phyloP scores from a whole-genome alignment of 2,329 filamentous ascomycete species.

The Ampelomyces quisqualis region DNA sequence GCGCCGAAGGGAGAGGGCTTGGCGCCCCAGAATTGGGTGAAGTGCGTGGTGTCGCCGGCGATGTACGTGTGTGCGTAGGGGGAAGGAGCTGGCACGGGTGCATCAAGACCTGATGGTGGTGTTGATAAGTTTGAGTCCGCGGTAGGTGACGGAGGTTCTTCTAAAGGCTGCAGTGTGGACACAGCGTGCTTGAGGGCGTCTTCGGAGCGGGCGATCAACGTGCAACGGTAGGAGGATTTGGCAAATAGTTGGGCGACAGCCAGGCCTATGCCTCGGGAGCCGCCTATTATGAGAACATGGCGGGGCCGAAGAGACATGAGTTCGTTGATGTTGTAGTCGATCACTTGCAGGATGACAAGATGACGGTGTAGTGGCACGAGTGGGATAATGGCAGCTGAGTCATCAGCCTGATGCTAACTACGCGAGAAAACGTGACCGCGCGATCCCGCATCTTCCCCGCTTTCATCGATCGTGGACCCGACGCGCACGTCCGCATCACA shows the following conservation, averaged over 20 bases:
- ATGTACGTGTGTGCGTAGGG: slow-evolving; percentile 25
- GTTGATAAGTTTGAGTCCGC: too few species aligned
- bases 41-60: slow-evolving; percentile 25
- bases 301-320: slow-evolving; percentile 9
- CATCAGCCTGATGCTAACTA: neutral
- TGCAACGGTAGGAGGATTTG: slow-evolving; percentile 30
- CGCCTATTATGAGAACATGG: slow-evolving; percentile 43
- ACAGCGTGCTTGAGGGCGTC: slow-evolving; percentile 26
- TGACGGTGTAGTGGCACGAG: neutral
- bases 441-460: slow-evolving; percentile 17
- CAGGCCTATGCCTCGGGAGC: slow-evolving; percentile 43
- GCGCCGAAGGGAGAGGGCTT: too few species aligned
- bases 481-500: neutral
- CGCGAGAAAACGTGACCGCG: slow-evolving; percentile 33
- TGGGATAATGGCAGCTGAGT: neutral
- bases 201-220: slow-evolving; percentile 35
- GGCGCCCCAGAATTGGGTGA: too few species aligned
- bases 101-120: too few species aligned
- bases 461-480: neutral
- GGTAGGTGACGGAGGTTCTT: neutral
- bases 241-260: slow-evolving; percentile 41
- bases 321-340: too few species aligned
- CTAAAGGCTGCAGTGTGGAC: slow-evolving; percentile 16
- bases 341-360: neutral
- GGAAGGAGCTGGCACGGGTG: too few species aligned